These are phyloP conservation scores for Wickerhamia fluorescens DNA, from an alignment of 805 yeast species.

Conservation along the genomic window DNA sequence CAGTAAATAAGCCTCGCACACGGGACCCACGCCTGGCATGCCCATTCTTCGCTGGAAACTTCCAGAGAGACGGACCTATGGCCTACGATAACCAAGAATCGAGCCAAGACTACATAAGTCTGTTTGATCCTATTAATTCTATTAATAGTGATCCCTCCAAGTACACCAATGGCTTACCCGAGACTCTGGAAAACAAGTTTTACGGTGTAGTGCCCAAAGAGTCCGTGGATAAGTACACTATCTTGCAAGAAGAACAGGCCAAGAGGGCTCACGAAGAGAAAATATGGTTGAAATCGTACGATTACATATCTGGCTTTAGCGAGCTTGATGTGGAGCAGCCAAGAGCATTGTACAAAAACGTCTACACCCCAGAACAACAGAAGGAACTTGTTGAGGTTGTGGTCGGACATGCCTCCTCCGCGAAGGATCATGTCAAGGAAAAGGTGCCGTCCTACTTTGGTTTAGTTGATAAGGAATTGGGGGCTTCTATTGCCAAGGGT, in stretches of 20 bases:
- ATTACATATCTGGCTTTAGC: conserved; percentile 32
- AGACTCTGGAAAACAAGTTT: conserved; percentile 18
- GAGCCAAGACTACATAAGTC: conserved; percentile 47
- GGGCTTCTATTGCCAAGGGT: conserved; percentile 34
- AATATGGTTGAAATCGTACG: conserved; percentile 29
- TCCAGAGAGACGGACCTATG: conserved; percentile 17
- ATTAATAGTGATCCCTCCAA: conserved; percentile 13
- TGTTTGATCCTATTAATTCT: conserved; percentile 25
- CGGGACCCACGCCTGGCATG: conserved; percentile 17
- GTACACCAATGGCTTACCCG: conserved; percentile 13
- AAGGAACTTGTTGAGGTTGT: conserved; percentile 29
- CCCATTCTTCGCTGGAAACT: conserved; percentile 20
- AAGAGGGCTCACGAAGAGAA: conserved; percentile 29
- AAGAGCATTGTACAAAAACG: conserved; percentile 34
- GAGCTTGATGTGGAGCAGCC: conserved; percentile 44
- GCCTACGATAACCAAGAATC: conserved; percentile 29
- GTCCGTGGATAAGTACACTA: conserved; percentile 15
- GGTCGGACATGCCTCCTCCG: conserved; percentile 30
- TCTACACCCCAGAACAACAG: conserved; percentile 25
- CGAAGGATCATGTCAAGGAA: conserved; percentile 22
- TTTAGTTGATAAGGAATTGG: conserved; percentile 33
- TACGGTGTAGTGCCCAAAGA: conserved; percentile 26
- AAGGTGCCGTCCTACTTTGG: conserved; percentile 38
- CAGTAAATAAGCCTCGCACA: conserved; percentile 55
- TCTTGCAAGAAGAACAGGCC: conserved; percentile 21